Evolutionary conservation across 2,329 filamentous ascomycete genomes (phyloP), one percentile per base, ranked within the genome.

Genomic region (Tolypocladium tundrense): DNA sequence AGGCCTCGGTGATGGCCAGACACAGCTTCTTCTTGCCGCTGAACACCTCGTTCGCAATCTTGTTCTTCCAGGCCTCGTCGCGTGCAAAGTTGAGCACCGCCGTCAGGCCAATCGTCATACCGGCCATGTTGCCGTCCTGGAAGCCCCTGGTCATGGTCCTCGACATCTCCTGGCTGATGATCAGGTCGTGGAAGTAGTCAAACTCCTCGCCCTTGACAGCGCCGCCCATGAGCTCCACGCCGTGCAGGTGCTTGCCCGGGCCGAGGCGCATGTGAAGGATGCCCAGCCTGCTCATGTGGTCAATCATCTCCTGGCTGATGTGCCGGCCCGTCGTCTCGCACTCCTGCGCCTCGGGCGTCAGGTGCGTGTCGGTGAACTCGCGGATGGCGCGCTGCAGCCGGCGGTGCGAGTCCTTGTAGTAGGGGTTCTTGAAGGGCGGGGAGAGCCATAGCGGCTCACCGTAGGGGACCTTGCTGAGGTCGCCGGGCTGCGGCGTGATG

Each of bases 1-100:
- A 94, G 0, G 91, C 90, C 73, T 96, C 91, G 1, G 90, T 94
- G 67, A 95, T 91, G 56, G 90, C 90, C 3, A 96, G 78, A 68
- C 88, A 93, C 69, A 94, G 90, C 79, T 92, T 92, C 83, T 94
- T 94, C 79, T 86, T 84, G 60, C 90, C 90, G 52, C 81, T 83
- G 63, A 95, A 81, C 52, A 90, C 86, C 66, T 94, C 88, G 41
- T 85, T 78, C 40, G 85, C 82, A 53, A 95, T 79, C 56, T 79
- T 79, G 64, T 86, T 80, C 73, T 86, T 86, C 65, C 90, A 81
- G 48, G 76, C 76, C 58, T 83, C 77, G 66, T 93, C 81, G 55
- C 81, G 83, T 70, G 88, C 83, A 79, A 87, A 95, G 76, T 93
- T 87, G 68, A 91, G 80, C 31, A 95, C 83, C 13, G 89, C 90